Conservation (phyloP, 2,329 filamentous ascomycete species). For the Botrytis porri region DNA sequence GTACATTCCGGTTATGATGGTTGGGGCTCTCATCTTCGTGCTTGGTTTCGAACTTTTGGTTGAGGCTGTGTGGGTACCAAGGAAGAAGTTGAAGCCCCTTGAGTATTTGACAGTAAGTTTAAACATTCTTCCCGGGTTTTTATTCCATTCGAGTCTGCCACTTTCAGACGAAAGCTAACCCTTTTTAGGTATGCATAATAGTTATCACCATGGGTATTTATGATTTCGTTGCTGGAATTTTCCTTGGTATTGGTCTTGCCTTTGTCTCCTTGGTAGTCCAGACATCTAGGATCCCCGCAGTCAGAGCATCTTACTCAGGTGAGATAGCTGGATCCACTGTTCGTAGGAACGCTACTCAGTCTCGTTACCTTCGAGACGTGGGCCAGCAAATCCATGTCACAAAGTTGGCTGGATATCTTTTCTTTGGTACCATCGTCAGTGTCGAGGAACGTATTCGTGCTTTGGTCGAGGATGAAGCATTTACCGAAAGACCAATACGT, state of each 20-base stretch:
- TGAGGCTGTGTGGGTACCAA: constrained; percentile 85
- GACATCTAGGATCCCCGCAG: constrained; percentile 83
- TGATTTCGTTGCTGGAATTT: constrained; percentile 93
- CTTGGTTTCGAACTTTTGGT: constrained; percentile 88
- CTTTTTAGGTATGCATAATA: constrained; percentile 68
- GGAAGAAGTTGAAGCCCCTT: constrained; percentile 78
- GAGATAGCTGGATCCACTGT: constrained; percentile 90
- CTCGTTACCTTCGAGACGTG: constrained; percentile 79
- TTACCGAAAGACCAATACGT: constrained; percentile 74
- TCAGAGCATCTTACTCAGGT: constrained; percentile 86
- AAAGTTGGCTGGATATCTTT: constrained; percentile 92
- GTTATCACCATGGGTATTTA: constrained; percentile 95
- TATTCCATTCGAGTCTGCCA: neutral
- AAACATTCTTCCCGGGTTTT: neutral
- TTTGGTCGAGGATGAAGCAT: constrained; percentile 79
- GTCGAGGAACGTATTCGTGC: constrained; percentile 85
- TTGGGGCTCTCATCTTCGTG: constrained; percentile 90
- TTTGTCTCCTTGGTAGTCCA: constrained; percentile 91
- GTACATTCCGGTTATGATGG: constrained; percentile 94
- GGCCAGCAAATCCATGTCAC: constrained; percentile 86
- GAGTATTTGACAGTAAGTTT: constrained; percentile 78
- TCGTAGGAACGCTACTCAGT: constrained; percentile 82
- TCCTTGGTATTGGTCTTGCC: constrained; percentile 85
- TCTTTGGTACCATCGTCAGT: constrained; percentile 95
- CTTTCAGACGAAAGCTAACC: constrained; percentile 29